Conservation (phyloP, 768 basidiomycete species). For the Mycena chlorophos region DNA sequence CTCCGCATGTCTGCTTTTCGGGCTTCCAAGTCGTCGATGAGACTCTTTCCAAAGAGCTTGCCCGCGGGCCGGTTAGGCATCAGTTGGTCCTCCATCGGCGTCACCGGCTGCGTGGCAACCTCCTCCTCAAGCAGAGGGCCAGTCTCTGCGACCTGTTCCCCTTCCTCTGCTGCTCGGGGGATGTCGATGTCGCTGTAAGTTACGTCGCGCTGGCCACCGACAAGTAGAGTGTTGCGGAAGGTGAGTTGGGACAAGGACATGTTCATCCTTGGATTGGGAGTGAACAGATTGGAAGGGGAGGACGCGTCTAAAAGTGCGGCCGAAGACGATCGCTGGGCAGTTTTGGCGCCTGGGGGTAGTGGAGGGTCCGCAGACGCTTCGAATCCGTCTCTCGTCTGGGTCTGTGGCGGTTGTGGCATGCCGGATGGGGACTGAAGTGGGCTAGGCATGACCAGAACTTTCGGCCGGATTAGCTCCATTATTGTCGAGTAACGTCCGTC, state of each 20-base stretch:
- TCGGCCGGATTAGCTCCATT: constrained; percentile 82
- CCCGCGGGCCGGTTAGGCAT: constrained; percentile 63
- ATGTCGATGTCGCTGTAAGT: constrained; percentile 65
- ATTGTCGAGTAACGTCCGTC: constrained; percentile 70
- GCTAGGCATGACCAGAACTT: constrained; percentile 93
- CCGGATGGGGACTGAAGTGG: constrained; percentile 61
- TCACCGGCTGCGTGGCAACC: constrained; percentile 29
- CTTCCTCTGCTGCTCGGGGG: constrained; percentile 74
- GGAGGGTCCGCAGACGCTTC: constrained; percentile 69
- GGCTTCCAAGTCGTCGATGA: constrained; percentile 86
- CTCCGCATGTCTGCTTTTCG: constrained; percentile 81
- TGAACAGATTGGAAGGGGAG: constrained; percentile 63
- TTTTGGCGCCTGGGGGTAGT: constrained; percentile 70
- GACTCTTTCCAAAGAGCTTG: constrained; percentile 81
- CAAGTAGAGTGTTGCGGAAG: constrained; percentile 77
- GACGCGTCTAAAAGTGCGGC: constrained; percentile 35
- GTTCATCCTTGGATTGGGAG: constrained; percentile 72
- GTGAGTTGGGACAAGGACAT: constrained; percentile 80
- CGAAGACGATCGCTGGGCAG: constrained; percentile 51
- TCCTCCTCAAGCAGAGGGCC: constrained; percentile 40
- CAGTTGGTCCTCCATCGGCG: constrained; percentile 31
- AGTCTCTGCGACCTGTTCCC: constrained; percentile 68
- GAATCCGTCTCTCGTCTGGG: constrained; percentile 56
- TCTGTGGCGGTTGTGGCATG: constrained; percentile 34
- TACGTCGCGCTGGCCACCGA: constrained; percentile 66